These are phyloP conservation scores for Fomitopsis pinicola DNA, from an alignment of 1,284 basidiomycete genomes.

Conservation along the genomic window DNA sequence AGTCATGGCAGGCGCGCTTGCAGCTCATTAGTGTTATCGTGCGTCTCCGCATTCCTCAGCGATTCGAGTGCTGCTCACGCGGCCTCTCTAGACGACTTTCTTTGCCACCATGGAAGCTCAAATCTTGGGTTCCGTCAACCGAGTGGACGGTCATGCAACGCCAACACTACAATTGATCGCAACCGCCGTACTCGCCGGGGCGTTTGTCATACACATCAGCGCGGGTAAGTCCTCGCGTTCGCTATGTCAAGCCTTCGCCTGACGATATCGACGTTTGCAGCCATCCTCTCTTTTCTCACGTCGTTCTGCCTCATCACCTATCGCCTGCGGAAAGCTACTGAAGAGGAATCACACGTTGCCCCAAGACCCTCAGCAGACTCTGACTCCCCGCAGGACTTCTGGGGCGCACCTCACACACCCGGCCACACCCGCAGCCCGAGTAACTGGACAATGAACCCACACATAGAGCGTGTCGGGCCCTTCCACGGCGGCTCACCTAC, in stretches of 20 bases:
- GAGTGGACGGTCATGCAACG: constrained; percentile 12
- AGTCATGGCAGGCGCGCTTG: constrained; percentile 56
- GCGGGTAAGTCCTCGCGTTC: constrained; percentile 35
- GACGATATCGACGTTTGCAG: constrained; percentile 43
- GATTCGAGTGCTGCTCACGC: neutral
- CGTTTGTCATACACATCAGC: constrained; percentile 49
- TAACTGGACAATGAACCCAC: constrained; percentile 37
- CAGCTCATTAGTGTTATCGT: constrained; percentile 58
- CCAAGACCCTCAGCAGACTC: neutral
- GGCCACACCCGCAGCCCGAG: neutral
- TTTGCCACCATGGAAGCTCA: constrained; percentile 57
- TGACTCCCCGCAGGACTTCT: neutral
- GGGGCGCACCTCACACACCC: constrained; percentile 1
- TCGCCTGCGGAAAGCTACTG: constrained; percentile 47
- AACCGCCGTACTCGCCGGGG: constrained; percentile 44
- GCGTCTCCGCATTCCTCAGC: constrained; percentile 16
- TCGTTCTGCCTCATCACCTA: constrained; percentile 55
- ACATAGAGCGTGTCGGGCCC: constrained; percentile 34
- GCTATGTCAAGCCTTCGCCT: constrained; percentile 43
- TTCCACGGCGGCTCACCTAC: constrained; percentile 35
- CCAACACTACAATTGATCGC: constrained; percentile 29
- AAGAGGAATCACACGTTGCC: constrained; percentile 29
- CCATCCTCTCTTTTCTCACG: constrained; percentile 53
- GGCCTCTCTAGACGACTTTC: constrained; percentile 47
- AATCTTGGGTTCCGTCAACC: constrained; percentile 41